Evolutionary conservation across 108 stramenopile genomes (phyloP), one percentile per base, ranked within the genome.

Genomic region (Skeletonema grethae): DNA sequence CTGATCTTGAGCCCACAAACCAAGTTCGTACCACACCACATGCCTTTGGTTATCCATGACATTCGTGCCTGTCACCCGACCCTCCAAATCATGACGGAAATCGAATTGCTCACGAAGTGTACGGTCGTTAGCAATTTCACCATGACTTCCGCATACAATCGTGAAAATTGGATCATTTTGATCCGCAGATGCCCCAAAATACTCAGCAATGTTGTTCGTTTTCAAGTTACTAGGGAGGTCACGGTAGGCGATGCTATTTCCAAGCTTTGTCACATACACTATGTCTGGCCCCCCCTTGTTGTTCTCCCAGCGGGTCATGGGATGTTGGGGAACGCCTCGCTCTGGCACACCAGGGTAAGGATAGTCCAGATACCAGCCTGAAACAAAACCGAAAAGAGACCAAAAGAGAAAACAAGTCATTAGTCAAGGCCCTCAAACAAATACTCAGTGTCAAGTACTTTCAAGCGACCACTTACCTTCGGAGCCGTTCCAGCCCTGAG

Each of bases 91-190:
- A 20, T 57, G 61, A 15, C 56, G 18, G 12, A 73, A 32, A n/a
- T 63, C 82, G 57, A 72, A 82, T 35, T 38, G 63, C 48, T 82
- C 84, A 43, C 45, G 57, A 7, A 57, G 30, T 13, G 34, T 50
- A 30, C 80, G 83, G 41, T 87, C 85, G 60, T 84, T 91, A 0
- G 86, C 80, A 20, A 91, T 83, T 69, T 88, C 88, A 20, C 63
- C 68, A 1, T 74, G 68, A 24, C 80, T 84, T 8, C 86, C 88
- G 58, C 88, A 90, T 9, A 86, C 79, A 6, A 89, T 32, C 46
- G 55, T 69, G 63, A n/a, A n/a, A n/a, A n/a, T n/a, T n/a, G n/a
- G n/a, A n/a, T 43, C 38, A 34, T 60, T 35, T 18, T 25, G 9
- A 20, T 25, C 35, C 16, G 57, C 20, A 15, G 50, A 38, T 55